Base-by-base conservation (phyloP, 176 grass and related monocot species). In the Aegilops umbellulata region DNA sequence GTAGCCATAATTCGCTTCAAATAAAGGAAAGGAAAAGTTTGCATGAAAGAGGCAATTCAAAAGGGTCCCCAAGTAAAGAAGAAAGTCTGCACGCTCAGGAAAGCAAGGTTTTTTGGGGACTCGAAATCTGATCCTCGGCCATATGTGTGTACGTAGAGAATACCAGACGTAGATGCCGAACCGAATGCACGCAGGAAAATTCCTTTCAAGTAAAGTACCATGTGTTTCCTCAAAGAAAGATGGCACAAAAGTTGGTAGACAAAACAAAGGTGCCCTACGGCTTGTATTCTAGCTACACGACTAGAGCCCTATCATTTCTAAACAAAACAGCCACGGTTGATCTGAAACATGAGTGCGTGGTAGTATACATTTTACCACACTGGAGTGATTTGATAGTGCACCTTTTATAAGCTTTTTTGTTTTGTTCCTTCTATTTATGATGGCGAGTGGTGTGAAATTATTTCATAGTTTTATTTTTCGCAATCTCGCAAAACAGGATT, bases 111-210 rank as follows among this genome's bases (percentile, higher is more conserved):
- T 91, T 88, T 67, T 14, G 27, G 61, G 61, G 35, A 74, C 69
- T 77, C 85, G 81, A 91, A 91, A 91, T 65, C 69, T 53, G 81
- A 91, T 81, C 80, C 85, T 71, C 82, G 14, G 17, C 60, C 90
- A 81, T 91, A 81, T 88, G 39, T 76, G 47, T 91, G 30, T 76
- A 60, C 49, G n/a, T 35, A 41, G 66, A 76, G 61, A 79, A 87
- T 90, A 80, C 73, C 5, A n/a, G 74, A 38, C n/a, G 57, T 72
- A 53, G 69, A 81, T 87, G 85, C 69, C 85, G 74, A 80, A 62
- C 69, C 81, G 73, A 76, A 87, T 69, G 46, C 60, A 51, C 39
- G 80, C 22, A 82, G 63, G 76, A 71, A 85, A 85, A 88, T 63
- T 77, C 69, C 77, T 88, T 81, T 64, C 62, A 63, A 71, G 68